Evolutionary conservation across 768 basidiomycete species (phyloP).

Genomic region (Rubroboletus satanas): DNA sequence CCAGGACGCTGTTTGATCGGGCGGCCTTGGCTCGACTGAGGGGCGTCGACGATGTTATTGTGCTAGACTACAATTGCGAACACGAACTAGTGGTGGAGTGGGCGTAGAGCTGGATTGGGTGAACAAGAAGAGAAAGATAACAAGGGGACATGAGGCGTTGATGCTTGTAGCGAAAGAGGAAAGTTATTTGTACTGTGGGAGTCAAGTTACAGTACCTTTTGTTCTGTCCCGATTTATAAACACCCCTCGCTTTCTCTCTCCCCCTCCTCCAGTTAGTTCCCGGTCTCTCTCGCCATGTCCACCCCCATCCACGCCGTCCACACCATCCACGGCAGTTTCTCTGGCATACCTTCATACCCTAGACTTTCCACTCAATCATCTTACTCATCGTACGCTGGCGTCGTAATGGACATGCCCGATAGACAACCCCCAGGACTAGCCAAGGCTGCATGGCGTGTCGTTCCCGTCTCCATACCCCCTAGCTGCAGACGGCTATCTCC

Average conservation of each 20-base stretch:
- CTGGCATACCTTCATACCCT: constrained; percentile 25
- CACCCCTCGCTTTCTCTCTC: neutral
- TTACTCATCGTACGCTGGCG: constrained; percentile 25
- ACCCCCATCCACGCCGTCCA: constrained; percentile 27
- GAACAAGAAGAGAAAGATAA: constrained; percentile 15
- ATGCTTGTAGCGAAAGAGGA: constrained; percentile 21
- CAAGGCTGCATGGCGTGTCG: constrained; percentile 26
- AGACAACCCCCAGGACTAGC: constrained; percentile 21
- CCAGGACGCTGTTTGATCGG: neutral
- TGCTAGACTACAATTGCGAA: constrained; percentile 16
- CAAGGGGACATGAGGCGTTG: constrained; percentile 7
- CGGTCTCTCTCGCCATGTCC: constrained; percentile 25
- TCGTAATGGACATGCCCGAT: constrained; percentile 22
- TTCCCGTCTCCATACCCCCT: constrained; percentile 15
- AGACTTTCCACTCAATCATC: constrained; percentile 10
- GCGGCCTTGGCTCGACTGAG: constrained; percentile 4
- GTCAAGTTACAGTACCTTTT: neutral
- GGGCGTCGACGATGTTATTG: constrained; percentile 10
- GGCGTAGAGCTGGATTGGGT: neutral
- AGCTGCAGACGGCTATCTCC: constrained; percentile 29
- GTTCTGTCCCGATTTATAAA: constrained; percentile 23
- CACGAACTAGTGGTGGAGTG: neutral
- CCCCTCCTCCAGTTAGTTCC: constrained; percentile 7
- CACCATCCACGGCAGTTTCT: constrained; percentile 32
- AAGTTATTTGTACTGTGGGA: constrained; percentile 13